phyloP scores from a whole-genome alignment of 2,329 filamentous ascomycete species.

The Corniculantispora saksenae region DNA sequence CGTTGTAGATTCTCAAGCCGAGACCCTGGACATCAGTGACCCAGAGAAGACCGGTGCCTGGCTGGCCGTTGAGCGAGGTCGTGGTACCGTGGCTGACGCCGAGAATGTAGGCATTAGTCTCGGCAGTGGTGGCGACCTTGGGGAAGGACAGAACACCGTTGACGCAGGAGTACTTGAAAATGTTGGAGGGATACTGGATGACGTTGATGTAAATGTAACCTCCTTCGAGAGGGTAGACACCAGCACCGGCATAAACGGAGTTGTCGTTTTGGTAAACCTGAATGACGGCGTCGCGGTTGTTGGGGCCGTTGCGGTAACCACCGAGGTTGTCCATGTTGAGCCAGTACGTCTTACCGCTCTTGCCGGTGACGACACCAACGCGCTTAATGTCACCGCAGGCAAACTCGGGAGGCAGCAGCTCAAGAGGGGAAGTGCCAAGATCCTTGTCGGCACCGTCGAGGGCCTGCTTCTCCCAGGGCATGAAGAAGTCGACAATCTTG shows the following conservation, averaged over 20 bases:
- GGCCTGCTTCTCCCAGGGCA: conserved; percentile 53
- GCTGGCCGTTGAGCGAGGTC: conserved; percentile 54
- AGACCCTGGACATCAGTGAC: conserved; percentile 55
- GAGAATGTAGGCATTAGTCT: conserved; percentile 52
- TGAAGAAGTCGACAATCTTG: conserved; percentile 52
- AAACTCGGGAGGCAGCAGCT: conserved; percentile 44
- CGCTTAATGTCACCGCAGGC: conserved; percentile 44
- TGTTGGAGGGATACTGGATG: conserved; percentile 54
- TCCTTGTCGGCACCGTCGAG: conserved; percentile 54
- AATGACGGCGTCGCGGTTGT: conserved; percentile 43
- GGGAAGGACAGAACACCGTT: conserved; percentile 54
- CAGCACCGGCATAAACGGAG: conserved; percentile 48
- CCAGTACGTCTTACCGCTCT: conserved; percentile 52
- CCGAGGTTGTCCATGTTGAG: conserved; percentile 43
- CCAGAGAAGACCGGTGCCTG: conserved; percentile 59
- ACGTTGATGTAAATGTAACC: conserved; percentile 53
- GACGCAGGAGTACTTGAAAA: conserved; percentile 59
- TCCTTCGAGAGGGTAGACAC: conserved; percentile 50
- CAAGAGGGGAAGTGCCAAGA: conserved; percentile 48
- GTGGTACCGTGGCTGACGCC: conserved; percentile 59
- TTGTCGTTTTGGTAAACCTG: conserved; percentile 46
- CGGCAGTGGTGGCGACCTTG: conserved; percentile 51
- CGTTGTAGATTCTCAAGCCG: conserved; percentile 54
- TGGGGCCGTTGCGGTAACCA: conserved; percentile 39
- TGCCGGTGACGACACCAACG: conserved; percentile 52